Conservation (phyloP, 768 basidiomycete species). For the Lyophyllum decastes region DNA sequence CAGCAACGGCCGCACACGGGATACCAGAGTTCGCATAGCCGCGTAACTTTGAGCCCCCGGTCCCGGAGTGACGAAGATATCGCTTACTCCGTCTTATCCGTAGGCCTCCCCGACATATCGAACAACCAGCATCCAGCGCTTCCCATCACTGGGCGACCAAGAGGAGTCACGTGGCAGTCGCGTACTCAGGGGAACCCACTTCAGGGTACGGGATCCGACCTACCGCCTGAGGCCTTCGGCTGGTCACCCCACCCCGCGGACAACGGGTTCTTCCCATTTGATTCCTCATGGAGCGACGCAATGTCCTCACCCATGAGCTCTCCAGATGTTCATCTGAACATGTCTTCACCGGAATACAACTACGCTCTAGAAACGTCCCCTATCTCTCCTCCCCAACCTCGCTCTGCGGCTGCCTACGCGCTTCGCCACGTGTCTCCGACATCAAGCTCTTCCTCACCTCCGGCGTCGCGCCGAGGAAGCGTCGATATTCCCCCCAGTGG, state of each 20-base stretch:
- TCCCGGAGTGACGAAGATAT: conserved; percentile 14
- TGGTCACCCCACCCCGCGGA: conserved; percentile 20
- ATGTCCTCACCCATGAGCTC: conserved; percentile 26
- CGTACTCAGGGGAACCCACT: conserved; percentile 7
- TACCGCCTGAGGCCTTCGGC: conserved; percentile 22
- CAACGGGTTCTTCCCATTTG: conserved; percentile 28
- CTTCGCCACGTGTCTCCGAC: conserved; percentile 20
- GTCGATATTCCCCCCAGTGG: conserved; percentile 29
- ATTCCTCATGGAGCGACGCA: conserved; percentile 27
- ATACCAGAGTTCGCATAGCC: conserved; percentile 11
- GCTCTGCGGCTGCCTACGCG: conserved; percentile 22
- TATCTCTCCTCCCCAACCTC: conserved; percentile 28
- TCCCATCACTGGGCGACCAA: conserved; percentile 1
- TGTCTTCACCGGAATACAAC: conserved; percentile 22
- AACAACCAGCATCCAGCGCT: neutral
- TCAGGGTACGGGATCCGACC: conserved; percentile 1
- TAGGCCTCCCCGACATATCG: conserved; percentile 9
- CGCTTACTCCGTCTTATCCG: conserved; percentile 12
- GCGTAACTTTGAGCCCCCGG: neutral
- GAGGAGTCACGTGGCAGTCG: conserved; percentile 13
- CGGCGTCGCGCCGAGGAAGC: conserved; percentile 28
- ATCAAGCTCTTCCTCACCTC: conserved; percentile 22
- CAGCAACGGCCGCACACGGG: conserved; percentile 2
- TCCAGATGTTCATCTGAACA: conserved; percentile 12
- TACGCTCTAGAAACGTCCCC: conserved; percentile 35